These are phyloP conservation scores for Fusarium anthophilum DNA, from an alignment of 2,329 filamentous ascomycete genomes.

Conservation along the genomic window DNA sequence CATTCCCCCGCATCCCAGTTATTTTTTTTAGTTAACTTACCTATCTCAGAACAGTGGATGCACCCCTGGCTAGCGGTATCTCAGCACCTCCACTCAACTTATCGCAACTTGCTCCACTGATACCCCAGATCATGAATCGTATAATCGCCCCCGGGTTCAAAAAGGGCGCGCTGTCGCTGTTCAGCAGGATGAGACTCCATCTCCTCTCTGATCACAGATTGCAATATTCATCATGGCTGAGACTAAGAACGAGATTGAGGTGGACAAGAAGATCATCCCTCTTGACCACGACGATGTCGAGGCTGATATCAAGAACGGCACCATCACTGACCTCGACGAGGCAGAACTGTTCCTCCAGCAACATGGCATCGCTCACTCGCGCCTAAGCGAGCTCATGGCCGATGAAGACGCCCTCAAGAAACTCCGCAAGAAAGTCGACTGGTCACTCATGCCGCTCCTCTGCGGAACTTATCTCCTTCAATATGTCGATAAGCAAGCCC, in stretches of 20 bases:
- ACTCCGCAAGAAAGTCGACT: slow-evolving; percentile 57
- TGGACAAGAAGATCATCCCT: slow-evolving; percentile 35
- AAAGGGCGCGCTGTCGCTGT: slow-evolving; percentile 19
- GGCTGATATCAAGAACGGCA: slow-evolving; percentile 39
- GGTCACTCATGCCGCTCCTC: slow-evolving; percentile 61
- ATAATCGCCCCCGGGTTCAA: slow-evolving; percentile 26
- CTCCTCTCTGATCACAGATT: neutral
- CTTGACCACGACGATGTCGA: slow-evolving; percentile 35
- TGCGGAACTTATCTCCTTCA: slow-evolving; percentile 61
- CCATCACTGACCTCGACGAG: slow-evolving; percentile 40
- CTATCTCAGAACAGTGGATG: slow-evolving; percentile 4
- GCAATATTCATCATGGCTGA: slow-evolving; percentile 23
- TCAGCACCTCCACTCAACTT: slow-evolving; percentile 19
- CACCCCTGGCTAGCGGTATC: slow-evolving; percentile 29
- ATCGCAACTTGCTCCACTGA: slow-evolving; percentile 6
- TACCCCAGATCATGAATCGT: slow-evolving; percentile 39
- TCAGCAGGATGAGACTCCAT: neutral
- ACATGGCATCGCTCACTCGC: slow-evolving; percentile 37
- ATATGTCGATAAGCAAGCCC: slow-evolving; percentile 65
- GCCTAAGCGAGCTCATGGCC: slow-evolving; percentile 38
- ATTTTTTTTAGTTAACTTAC: neutral
- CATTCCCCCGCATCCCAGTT: slow-evolving; percentile 18
- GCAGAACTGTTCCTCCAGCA: slow-evolving; percentile 42
- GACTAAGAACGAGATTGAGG: slow-evolving; percentile 26
- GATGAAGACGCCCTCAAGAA: slow-evolving; percentile 40